Conservation (phyloP, 2,329 filamentous ascomycete genomes). For the Claviceps pazoutovae region DNA sequence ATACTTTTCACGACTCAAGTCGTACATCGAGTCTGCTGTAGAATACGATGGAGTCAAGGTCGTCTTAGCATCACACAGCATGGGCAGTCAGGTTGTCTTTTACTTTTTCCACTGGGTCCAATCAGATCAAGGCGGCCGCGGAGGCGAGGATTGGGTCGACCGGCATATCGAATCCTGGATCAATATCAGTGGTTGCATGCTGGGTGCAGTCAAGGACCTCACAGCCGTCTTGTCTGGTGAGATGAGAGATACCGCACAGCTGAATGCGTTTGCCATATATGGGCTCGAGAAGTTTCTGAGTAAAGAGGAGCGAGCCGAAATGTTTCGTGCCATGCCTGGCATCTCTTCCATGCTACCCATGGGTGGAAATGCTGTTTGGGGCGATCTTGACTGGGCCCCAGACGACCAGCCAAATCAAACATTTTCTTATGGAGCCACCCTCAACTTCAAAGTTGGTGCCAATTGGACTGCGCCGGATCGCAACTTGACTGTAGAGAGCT, state of each 20-base stretch:
- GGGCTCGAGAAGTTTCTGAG: conserved; percentile 91
- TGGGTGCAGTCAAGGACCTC: conserved; percentile 81
- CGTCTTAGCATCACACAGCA: conserved; percentile 83
- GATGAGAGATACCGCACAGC: conserved; percentile 95
- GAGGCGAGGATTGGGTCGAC: conserved; percentile 82
- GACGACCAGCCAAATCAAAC: conserved; percentile 68
- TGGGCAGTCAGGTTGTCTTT: conserved; percentile 91
- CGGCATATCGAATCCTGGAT: conserved; percentile 87
- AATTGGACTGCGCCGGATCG: conserved; percentile 49
- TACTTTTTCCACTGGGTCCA: conserved; percentile 76
- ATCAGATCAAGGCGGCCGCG: conserved; percentile 59
- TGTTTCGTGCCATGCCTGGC: conserved; percentile 94
- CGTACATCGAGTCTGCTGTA: conserved; percentile 74
- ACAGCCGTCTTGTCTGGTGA: conserved; percentile 87
- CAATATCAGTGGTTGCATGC: conserved; percentile 96
- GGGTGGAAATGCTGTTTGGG: conserved; percentile 90
- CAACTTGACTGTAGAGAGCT: conserved; percentile 72
- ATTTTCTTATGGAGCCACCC: conserved; percentile 61
- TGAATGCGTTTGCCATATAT: conserved; percentile 93
- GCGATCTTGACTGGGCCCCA: conserved; percentile 72
- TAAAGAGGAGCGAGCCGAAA: conserved; percentile 77
- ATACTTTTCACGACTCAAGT: conserved; percentile 85
- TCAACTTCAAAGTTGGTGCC: conserved; percentile 63
- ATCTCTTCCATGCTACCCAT: conserved; percentile 94
- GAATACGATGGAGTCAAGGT: conserved; percentile 64